These are phyloP conservation scores for Fusarium caatingaense DNA, from an alignment of 2,329 filamentous ascomycete species.

Conservation along the genomic window DNA sequence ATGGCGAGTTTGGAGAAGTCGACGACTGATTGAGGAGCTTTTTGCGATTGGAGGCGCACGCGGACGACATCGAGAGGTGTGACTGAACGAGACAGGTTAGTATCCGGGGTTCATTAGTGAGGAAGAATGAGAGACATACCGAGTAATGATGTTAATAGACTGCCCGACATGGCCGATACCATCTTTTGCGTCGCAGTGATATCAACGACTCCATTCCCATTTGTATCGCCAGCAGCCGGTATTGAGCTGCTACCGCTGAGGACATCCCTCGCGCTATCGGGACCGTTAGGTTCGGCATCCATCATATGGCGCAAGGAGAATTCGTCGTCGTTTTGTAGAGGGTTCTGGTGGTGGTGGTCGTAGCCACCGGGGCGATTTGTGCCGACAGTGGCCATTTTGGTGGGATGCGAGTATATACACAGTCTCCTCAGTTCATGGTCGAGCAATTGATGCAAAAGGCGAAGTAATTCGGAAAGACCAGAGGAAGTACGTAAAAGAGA, in stretches of 20 bases:
- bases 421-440: constrained; percentile 31
- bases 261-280: constrained; percentile 18
- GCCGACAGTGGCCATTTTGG: constrained; percentile 41
- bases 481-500: background rate
- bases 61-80: constrained; percentile 97
- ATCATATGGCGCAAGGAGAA: constrained; percentile 47
- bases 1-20: constrained; percentile 68
- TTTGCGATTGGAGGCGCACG: constrained; percentile 91
- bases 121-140: constrained; percentile 66
- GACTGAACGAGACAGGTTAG: constrained; percentile 63
- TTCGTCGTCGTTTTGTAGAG: constrained; percentile 46
- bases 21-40: constrained; percentile 60
- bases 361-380: constrained; percentile 41
- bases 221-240: constrained; percentile 21
- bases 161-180: constrained; percentile 92
- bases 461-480: background rate
- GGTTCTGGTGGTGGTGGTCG: constrained; percentile 35
- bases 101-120: background rate
- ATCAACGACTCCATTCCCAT: constrained; percentile 61
- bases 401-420: constrained; percentile 8
- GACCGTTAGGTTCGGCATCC: constrained; percentile 31
- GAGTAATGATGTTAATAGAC: constrained; percentile 87
- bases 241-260: constrained; percentile 16
- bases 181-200: constrained; percentile 91
- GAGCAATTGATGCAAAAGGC: constrained; percentile 6